Evolutionary conservation across 2,329 filamentous ascomycete genomes (phyloP).

Genomic region (Colletotrichum euphorbiae): DNA sequence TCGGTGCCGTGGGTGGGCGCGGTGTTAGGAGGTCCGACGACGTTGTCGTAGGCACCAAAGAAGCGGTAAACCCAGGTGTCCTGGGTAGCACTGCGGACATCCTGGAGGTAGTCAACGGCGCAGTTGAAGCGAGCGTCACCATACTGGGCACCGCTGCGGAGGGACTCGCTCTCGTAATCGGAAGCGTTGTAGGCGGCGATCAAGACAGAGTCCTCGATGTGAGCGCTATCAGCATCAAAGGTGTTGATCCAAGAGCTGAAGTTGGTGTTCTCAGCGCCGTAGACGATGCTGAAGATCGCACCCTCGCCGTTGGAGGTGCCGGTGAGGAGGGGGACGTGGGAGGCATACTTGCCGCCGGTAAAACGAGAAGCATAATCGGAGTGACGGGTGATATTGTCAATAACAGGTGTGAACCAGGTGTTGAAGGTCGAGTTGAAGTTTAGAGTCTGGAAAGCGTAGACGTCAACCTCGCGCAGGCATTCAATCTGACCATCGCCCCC

Average conservation of each 20-base stretch:
- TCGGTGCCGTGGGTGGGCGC: conserved; percentile 54
- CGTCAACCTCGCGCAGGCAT: conserved; percentile 50
- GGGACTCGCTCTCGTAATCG: conserved; percentile 51
- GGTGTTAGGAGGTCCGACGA: conserved; percentile 49
- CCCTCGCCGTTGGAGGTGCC: conserved; percentile 52
- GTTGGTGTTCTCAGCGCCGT: conserved; percentile 47
- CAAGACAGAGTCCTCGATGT: conserved; percentile 50
- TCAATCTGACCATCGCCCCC: conserved; percentile 49
- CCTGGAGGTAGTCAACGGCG: conserved; percentile 52
- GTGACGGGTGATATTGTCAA: conserved; percentile 50
- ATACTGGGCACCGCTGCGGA: conserved; percentile 56
- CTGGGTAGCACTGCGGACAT: conserved; percentile 52
- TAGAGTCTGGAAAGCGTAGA: conserved; percentile 47
- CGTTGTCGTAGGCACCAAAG: conserved; percentile 55
- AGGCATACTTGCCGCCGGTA: conserved; percentile 45
- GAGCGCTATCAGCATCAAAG: conserved; percentile 54
- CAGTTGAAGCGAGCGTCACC: conserved; percentile 61
- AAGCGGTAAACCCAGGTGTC: conserved; percentile 58
- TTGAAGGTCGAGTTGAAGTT: conserved; percentile 52
- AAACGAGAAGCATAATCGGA: conserved; percentile 47
- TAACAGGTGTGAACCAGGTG: conserved; percentile 55
- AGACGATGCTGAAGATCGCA: conserved; percentile 52
- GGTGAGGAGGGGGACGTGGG: conserved; percentile 50
- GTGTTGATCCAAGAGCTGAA: conserved; percentile 47
- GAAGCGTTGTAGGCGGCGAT: conserved; percentile 49